Evolutionary conservation across 345 rosid genomes (phyloP).

Genomic region (Aegle marmelos): DNA sequence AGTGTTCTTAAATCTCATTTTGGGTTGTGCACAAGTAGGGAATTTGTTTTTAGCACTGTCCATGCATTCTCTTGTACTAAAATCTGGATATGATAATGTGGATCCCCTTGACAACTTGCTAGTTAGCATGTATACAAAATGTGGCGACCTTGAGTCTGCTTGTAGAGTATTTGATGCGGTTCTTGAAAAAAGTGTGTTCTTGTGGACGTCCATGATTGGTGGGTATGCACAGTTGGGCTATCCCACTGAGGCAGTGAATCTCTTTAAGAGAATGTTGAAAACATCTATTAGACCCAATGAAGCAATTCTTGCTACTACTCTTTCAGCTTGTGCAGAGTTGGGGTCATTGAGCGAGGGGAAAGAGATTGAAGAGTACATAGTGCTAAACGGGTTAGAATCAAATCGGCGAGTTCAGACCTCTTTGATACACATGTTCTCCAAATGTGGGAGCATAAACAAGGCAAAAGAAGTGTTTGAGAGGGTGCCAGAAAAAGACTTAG

Average conservation of each 20-base stretch:
- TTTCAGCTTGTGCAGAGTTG: conserved; percentile 31
- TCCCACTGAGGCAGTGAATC: conserved; percentile 21
- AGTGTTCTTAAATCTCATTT: conserved; percentile 23
- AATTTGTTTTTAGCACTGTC: conserved; percentile 25
- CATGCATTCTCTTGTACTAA: conserved; percentile 29
- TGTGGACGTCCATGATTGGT: conserved; percentile 30
- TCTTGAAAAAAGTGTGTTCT: conserved; percentile 17
- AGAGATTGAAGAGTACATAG: conserved; percentile 24
- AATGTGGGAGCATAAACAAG: conserved; percentile 27
- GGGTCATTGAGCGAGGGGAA: conserved; percentile 16
- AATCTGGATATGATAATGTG: conserved; percentile 17
- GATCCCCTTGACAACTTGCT: conserved; percentile 24
- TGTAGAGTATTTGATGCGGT: conserved; percentile 19
- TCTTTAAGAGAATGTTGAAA: conserved; percentile 22
- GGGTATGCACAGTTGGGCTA: conserved; percentile 18
- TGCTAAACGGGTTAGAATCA: conserved; percentile 13
- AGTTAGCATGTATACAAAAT: conserved; percentile 28
- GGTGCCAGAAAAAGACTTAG: conserved; percentile 13
- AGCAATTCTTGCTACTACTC: conserved; percentile 22
- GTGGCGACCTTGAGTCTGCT: conserved; percentile 26
- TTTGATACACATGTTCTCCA: conserved; percentile 28
- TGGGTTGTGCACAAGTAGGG: conserved; percentile 20
- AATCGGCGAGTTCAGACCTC: conserved; percentile 25
- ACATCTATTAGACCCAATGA: conserved; percentile 25
- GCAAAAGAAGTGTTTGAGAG: conserved; percentile 21